Evolutionary conservation across 495 filamentous ascomycete genomes (phyloP), one percentile per base, ranked within the genome.

Genomic region (Tuber melanosporum): DNA sequence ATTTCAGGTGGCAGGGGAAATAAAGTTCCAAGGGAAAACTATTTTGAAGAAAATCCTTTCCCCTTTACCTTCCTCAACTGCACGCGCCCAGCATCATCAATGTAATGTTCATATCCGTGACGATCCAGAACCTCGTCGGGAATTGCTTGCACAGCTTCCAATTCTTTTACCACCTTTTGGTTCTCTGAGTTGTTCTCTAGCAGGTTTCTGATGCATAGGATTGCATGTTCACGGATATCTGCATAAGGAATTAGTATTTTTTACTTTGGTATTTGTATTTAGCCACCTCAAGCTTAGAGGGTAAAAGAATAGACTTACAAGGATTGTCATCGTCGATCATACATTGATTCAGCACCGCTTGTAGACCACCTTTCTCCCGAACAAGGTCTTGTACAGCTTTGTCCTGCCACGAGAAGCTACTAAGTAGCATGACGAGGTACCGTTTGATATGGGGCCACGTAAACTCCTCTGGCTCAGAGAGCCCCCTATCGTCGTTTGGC

Each of bases 211-310:
- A 93, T 82, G 75, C 91, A 93, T 88, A 93, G 91, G 73, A 93
- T 91, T 3, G 91, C 91, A 82, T 93, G 91, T 79, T 93, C 92
- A 75, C 91, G 88, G 79, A 93, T 93, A 76, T 92, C 81, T 83
- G 47, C 39, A 26, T 8, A 32, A 47, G 75, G 9, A 76, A 71
- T 71, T 22, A 82, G 52, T 17, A 72, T n/a, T 32, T 41, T 5
- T 6, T 15, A 43, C 2, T 41, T 41, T 41, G 39, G 39, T 41
- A 43, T 43, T 43, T 43, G 6, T 43, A 43, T 8, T 43, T 43
- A 72, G 52, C 9, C 26, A 20, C 15, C 44, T 19, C 22, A 14
- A 36, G 22, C 32, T 39, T 3, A 45, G 5, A 39, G 26, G 47
- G 46, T 10, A 6, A 4, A 49, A 52, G 73, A 14, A 22, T 41